These are phyloP conservation scores for Daldinia childiae DNA, from an alignment of 495 filamentous ascomycete genomes.

Conservation along the genomic window DNA sequence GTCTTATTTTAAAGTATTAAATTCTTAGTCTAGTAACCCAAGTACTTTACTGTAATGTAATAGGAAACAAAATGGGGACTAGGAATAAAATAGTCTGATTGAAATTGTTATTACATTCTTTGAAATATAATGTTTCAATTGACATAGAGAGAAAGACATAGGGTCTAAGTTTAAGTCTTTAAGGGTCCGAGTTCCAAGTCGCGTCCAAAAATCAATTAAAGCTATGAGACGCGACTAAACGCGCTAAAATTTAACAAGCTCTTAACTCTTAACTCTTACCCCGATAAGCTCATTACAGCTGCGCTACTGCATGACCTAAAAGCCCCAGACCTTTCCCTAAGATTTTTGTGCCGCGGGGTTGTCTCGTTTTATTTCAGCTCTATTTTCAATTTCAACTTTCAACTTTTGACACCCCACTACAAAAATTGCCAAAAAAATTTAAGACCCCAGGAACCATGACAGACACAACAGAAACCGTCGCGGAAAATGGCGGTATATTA, in stretches of 20 bases:
- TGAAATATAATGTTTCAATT: neutral
- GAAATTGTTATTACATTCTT: slow-evolving; percentile 1
- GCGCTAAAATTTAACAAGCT: slow-evolving; percentile 3
- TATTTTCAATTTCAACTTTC: neutral
- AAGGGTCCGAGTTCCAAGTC: slow-evolving; percentile 4
- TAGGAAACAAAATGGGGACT: neutral
- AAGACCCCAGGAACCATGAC: slow-evolving; percentile 6
- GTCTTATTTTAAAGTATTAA: slow-evolving; percentile 50
- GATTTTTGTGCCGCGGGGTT: neutral
- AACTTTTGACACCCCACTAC: neutral
- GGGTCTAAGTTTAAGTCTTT: neutral
- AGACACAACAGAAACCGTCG: neutral
- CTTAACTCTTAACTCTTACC: too few species aligned
- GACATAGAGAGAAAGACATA: neutral
- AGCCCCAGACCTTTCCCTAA: neutral
- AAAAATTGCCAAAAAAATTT: neutral
- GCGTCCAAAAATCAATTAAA: slow-evolving; percentile 13
- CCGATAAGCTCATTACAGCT: neutral
- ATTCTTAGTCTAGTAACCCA: neutral
- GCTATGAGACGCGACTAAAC: slow-evolving; percentile 2
- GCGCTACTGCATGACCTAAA: neutral
- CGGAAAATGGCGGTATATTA: neutral
- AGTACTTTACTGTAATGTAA: slow-evolving; percentile 2
- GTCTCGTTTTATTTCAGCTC: neutral
- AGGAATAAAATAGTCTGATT: neutral